phyloP scores from a whole-genome alignment of 2,329 filamentous ascomycete species.

The Pseudogymnoascus sp. region DNA sequence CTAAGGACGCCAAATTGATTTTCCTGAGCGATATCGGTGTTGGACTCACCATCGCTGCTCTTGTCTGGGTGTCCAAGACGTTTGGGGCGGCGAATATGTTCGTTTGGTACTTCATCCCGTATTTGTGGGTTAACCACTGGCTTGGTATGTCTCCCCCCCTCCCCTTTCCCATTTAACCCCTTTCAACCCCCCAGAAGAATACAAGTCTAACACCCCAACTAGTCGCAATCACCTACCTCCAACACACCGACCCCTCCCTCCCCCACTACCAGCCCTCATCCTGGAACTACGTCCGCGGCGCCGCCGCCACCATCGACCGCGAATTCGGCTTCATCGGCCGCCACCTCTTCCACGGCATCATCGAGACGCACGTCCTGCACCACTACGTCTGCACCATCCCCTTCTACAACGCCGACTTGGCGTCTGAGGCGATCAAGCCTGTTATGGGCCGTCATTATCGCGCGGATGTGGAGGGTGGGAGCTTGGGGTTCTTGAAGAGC shows the following conservation, averaged over 20 bases:
- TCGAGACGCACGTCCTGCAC: constrained; percentile 96
- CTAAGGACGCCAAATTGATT: constrained; percentile 83
- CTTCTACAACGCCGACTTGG: constrained; percentile 94
- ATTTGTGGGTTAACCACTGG: constrained; percentile 99
- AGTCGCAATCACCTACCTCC: constrained; percentile 96
- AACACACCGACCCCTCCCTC: constrained; percentile 91
- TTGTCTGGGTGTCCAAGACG: constrained; percentile 58
- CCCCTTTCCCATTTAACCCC: neutral
- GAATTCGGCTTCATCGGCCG: constrained; percentile 96
- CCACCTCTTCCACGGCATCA: constrained; percentile 85
- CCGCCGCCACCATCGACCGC: constrained; percentile 91
- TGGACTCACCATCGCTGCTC: constrained; percentile 49
- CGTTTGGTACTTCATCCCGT: constrained; percentile 93
- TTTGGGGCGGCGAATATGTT: constrained; percentile 82
- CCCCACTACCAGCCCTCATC: constrained; percentile 81
- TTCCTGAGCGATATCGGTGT: constrained; percentile 79
- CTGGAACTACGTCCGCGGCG: constrained; percentile 92
- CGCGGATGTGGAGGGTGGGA: constrained; percentile 67
- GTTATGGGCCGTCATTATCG: constrained; percentile 97
- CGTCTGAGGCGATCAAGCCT: constrained; percentile 84
- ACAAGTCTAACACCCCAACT: constrained; percentile 19
- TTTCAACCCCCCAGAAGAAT: neutral
- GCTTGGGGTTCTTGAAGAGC: constrained; percentile 74
- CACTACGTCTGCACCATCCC: constrained; percentile 95
- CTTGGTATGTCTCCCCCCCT: constrained; percentile 59